Conservation (phyloP, 345 rosid species). For the Syzygium oleosum region DNA sequence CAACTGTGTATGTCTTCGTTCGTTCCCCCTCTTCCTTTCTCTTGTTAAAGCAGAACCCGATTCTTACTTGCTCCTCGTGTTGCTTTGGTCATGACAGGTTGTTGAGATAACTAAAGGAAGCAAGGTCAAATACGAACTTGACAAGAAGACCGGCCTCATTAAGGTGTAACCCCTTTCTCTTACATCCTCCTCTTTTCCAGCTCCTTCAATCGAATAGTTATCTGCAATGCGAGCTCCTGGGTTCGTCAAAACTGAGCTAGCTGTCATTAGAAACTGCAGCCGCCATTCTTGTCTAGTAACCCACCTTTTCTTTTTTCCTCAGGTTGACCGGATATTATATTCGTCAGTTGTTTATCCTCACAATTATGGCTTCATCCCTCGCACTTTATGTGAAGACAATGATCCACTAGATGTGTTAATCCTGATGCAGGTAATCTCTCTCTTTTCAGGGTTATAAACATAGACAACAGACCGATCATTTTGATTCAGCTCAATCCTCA, state of each 20-base stretch:
- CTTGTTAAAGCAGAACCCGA: background rate
- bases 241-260: background rate
- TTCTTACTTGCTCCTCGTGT: background rate
- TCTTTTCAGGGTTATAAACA: background rate
- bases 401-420: conserved; percentile 94
- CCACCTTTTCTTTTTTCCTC: background rate
- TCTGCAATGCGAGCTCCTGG: background rate
- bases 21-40: background rate
- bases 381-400: conserved; percentile 92
- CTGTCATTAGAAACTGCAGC: background rate
- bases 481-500: background rate
- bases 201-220: background rate
- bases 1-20: conserved; percentile 46
- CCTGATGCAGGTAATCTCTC: conserved; percentile 72
- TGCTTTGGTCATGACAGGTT: conserved; percentile 34
- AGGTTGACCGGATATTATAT: conserved; percentile 87
- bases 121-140: conserved; percentile 97
- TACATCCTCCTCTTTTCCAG: background rate
- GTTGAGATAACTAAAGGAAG: conserved; percentile 98
- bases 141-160: conserved; percentile 94
- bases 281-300: background rate
- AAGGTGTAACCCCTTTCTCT: conserved; percentile 35
- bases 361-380: conserved; percentile 92
- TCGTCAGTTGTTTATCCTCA: conserved; percentile 98
- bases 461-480: background rate